Evolutionary conservation across 2,329 filamentous ascomycete species (phyloP).

Genomic region (Verticillium nubilum): DNA sequence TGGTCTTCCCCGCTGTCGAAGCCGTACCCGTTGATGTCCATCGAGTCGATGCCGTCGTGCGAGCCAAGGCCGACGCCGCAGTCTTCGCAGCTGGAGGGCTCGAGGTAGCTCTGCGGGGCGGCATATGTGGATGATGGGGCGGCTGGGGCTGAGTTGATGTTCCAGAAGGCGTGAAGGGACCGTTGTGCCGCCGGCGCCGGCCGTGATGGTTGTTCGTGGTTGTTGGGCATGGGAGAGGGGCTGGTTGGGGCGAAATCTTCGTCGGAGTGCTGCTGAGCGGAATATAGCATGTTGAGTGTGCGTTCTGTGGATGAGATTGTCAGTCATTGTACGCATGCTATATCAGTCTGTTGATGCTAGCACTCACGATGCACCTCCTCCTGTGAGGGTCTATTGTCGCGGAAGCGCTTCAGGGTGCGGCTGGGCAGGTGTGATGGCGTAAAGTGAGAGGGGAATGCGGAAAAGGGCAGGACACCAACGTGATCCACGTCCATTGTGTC

Average conservation of each 20-base stretch:
- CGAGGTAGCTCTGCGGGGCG: conserved; percentile 74
- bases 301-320: conserved; percentile 33
- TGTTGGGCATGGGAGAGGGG: conserved; percentile 5
- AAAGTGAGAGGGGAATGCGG: conserved; percentile 18
- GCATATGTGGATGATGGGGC: conserved; percentile 22
- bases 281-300: conserved; percentile 53
- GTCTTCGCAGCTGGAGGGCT: conserved; percentile 46
- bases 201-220: conserved; percentile 6
- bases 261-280: conserved; percentile 38
- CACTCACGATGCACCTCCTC: conserved; percentile 48
- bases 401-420: conserved; percentile 57
- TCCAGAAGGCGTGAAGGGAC: conserved; percentile 58
- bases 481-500: conserved; percentile 26
- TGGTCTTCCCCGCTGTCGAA: conserved; percentile 17
- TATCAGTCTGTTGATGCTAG: not conserved
- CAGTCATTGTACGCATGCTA: not conserved
- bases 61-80: conserved; percentile 33
- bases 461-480: conserved; percentile 18
- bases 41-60: conserved; percentile 18
- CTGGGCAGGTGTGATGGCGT: conserved; percentile 43
- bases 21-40: conserved; percentile 32
- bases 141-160: conserved; percentile 36
- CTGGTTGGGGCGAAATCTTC: conserved; percentile 12
- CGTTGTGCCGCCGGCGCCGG: conserved; percentile 29
- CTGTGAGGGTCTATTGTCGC: conserved; percentile 53